These are phyloP conservation scores for Dictyophora rubrovolvata DNA, from an alignment of 768 basidiomycete genomes.

Conservation along the genomic window DNA sequence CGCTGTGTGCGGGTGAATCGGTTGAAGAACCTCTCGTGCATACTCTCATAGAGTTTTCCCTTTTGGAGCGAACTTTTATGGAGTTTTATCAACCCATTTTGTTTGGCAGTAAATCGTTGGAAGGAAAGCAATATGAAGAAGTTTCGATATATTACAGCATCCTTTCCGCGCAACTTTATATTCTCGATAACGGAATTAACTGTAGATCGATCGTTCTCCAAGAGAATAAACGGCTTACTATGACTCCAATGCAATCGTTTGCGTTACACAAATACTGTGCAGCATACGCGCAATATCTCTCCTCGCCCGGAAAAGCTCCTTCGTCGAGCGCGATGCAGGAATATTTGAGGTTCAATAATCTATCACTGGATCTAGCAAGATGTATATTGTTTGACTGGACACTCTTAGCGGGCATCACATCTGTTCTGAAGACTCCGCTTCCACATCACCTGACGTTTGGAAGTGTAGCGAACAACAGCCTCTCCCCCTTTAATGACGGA, in stretches of 20 bases:
- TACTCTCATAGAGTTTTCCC: constrained; percentile 41
- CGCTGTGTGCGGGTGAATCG: constrained; percentile 30
- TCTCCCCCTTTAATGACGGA: constrained; percentile 33
- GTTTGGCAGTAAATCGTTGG: constrained; percentile 36
- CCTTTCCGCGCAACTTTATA: constrained; percentile 60
- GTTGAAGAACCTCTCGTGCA: constrained; percentile 27
- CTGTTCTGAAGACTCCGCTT: constrained; percentile 37
- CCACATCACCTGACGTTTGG: neutral
- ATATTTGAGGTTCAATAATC: constrained; percentile 41
- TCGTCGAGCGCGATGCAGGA: constrained; percentile 41
- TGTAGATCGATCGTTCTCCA: constrained; percentile 50
- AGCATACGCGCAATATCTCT: constrained; percentile 42
- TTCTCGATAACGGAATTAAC: constrained; percentile 55
- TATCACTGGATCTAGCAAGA: constrained; percentile 27
- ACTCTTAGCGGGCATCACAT: constrained; percentile 49
- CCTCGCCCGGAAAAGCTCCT: constrained; percentile 26
- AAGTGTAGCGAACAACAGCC: constrained; percentile 2
- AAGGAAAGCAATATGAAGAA: constrained; percentile 53
- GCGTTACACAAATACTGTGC: constrained; percentile 47
- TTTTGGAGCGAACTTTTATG: constrained; percentile 48
- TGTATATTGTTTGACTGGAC: constrained; percentile 61
- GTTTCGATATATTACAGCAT: constrained; percentile 46
- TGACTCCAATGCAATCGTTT: constrained; percentile 31
- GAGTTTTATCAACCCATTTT: constrained; percentile 38
- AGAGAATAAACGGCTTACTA: constrained; percentile 15